These are phyloP conservation scores for Holtermanniella nyarrowii DNA, from an alignment of 768 basidiomycete genomes.

Conservation along the genomic window DNA sequence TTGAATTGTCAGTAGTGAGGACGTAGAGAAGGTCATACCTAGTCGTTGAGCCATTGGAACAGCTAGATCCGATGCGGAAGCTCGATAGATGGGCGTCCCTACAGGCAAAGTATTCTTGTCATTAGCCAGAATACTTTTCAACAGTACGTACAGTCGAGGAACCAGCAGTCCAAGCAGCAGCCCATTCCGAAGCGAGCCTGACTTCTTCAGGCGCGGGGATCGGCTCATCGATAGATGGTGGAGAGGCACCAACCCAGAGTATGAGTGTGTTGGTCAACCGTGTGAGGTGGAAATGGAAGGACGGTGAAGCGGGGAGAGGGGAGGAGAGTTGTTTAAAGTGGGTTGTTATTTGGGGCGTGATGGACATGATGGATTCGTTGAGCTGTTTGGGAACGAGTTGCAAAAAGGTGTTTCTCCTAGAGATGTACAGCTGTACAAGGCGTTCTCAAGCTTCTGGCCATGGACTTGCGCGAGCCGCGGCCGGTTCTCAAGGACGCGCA, in stretches of 20 bases:
- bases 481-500: too few species aligned
- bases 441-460: too few species aligned
- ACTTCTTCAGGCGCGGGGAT: conserved; percentile 4
- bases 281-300: conserved; percentile 27
- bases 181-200: conserved; percentile 27
- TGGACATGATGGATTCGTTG: background rate
- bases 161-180: conserved; percentile 10
- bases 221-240: background rate
- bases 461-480: too few species aligned
- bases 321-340: conserved; percentile 20
- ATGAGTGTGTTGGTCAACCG: conserved; percentile 19
- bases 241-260: conserved; percentile 25
- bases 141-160: conserved; percentile 1
- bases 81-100: conserved; percentile 24
- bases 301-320: conserved; percentile 17
- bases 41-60: conserved; percentile 27
- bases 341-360: conserved; percentile 8
- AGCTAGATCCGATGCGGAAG: conserved; percentile 19
- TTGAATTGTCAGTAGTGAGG: background rate
- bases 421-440: too few species aligned
- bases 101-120: conserved; percentile 20
- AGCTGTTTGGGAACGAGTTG: background rate
- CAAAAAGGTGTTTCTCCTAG: too few species aligned
- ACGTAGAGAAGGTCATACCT: conserved; percentile 11
- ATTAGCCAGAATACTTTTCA: background rate